phyloP scores from a whole-genome alignment of 106 monocot species.

The Dendrobium chrysotoxum region DNA sequence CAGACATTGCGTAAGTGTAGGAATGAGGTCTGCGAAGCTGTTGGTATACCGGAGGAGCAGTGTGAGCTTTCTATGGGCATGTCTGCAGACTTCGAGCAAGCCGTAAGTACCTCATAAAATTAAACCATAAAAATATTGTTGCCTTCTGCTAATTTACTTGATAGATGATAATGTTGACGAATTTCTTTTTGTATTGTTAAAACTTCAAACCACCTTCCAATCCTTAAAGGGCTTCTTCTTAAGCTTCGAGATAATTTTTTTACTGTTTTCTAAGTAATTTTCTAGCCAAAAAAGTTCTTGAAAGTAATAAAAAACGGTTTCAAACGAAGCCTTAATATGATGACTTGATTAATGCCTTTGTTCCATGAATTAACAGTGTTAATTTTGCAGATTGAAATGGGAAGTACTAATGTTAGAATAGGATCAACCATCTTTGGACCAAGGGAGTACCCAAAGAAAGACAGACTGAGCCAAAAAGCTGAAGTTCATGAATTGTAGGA shows the following conservation, averaged over 20 bases:
- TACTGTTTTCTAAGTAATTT: too few species aligned
- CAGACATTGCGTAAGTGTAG: slow-evolving; percentile 48
- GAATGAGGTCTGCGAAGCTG: slow-evolving; percentile 47
- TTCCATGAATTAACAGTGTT: background rate
- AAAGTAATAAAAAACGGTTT: too few species aligned
- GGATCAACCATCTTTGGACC: slow-evolving; percentile 44
- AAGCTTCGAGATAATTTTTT: too few species aligned
- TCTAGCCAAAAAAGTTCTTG: too few species aligned
- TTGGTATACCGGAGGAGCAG: slow-evolving; percentile 57
- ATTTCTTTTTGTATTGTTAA: too few species aligned
- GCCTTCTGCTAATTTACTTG: background rate
- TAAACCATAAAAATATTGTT: background rate
- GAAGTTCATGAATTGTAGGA: background rate
- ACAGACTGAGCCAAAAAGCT: background rate
- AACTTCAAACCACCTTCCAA: too few species aligned
- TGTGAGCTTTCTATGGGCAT: slow-evolving; percentile 79
- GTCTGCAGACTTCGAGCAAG: slow-evolving; percentile 74
- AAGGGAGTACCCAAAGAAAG: slow-evolving; percentile 37
- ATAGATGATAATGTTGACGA: too few species aligned
- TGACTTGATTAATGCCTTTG: background rate
- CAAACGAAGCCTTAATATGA: too few species aligned
- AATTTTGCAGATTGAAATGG: slow-evolving; percentile 32
- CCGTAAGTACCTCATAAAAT: slow-evolving; percentile 26
- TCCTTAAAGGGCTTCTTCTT: too few species aligned
- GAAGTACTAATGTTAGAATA: slow-evolving; percentile 39